Conservation (phyloP, 1,284 basidiomycete species). For the Cryptococcus jaspeensis region DNA sequence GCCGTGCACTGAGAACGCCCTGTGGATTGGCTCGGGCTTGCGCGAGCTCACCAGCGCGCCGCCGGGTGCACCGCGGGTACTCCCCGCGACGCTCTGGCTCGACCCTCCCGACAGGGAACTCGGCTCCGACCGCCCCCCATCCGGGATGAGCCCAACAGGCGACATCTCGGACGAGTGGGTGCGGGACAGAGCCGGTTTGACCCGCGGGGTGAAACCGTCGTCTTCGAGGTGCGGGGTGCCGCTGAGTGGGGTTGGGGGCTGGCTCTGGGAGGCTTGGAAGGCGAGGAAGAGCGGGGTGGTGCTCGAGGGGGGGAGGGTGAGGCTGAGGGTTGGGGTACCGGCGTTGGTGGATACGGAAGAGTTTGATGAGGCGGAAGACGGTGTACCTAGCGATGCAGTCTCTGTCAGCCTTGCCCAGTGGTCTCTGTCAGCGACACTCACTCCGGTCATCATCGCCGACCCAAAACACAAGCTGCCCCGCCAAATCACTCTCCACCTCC, state of each 20-base stretch:
- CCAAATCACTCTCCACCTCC: slow-evolving; percentile 41
- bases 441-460: slow-evolving; percentile 35
- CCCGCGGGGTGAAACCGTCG: slow-evolving; percentile 38
- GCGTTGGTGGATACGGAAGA: slow-evolving; percentile 28
- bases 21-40: slow-evolving; percentile 38
- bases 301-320: slow-evolving; percentile 24
- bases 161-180: slow-evolving; percentile 21
- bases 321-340: slow-evolving; percentile 20
- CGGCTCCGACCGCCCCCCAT: slow-evolving; percentile 11
- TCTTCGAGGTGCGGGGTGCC: slow-evolving; percentile 24
- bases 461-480: slow-evolving; percentile 39
- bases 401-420: neutral
- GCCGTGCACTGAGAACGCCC: slow-evolving; percentile 46
- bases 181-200: slow-evolving; percentile 23
- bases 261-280: slow-evolving; percentile 29
- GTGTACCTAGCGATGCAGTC: slow-evolving; percentile 8
- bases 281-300: slow-evolving; percentile 33
- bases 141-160: slow-evolving; percentile 3
- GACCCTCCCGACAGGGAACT: slow-evolving; percentile 19
- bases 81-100: slow-evolving; percentile 18
- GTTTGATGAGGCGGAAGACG: slow-evolving; percentile 30
- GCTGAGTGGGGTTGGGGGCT: slow-evolving; percentile 15
- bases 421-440: slow-evolving; percentile 9
- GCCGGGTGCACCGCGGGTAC: slow-evolving; percentile 1
- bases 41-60: slow-evolving; percentile 9